These are phyloP conservation scores for Diddensiella transvaalensis DNA, from an alignment of 805 yeast species.

Conservation along the genomic window DNA sequence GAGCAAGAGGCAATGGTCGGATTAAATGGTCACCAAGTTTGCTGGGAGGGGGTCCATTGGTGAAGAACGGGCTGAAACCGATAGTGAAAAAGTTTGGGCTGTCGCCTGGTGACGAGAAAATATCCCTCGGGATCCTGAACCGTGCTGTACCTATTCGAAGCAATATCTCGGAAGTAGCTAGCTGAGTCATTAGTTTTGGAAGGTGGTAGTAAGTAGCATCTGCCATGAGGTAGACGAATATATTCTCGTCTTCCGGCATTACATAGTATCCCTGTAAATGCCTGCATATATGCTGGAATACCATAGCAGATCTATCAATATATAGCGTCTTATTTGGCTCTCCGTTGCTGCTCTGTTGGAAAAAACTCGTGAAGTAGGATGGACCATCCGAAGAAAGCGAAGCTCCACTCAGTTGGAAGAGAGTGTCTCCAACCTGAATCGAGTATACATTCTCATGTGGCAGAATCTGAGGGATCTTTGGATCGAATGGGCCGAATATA, in stretches of 20 bases:
- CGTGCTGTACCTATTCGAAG: constrained; percentile 55
- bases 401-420: constrained; percentile 73
- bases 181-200: constrained; percentile 47
- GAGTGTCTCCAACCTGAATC: constrained; percentile 62
- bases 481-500: constrained; percentile 22
- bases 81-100: constrained; percentile 73
- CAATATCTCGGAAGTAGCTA: constrained; percentile 54
- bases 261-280: constrained; percentile 74
- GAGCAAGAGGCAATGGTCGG: constrained; percentile 76
- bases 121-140: constrained; percentile 55
- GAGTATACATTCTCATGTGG: constrained; percentile 70
- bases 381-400: constrained; percentile 85
- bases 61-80: constrained; percentile 49
- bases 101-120: constrained; percentile 63
- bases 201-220: constrained; percentile 74
- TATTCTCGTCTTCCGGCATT: constrained; percentile 54
- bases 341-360: constrained; percentile 32
- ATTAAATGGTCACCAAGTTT: constrained; percentile 38
- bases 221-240: constrained; percentile 56
- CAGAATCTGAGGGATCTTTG: constrained; percentile 37
- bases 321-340: constrained; percentile 44
- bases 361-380: constrained; percentile 77
- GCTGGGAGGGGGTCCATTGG: constrained; percentile 39
- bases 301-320: constrained; percentile 69
- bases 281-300: constrained; percentile 60